Base-by-base conservation (phyloP, 2,329 filamentous ascomycete genomes). In the Tothia fuscella region DNA sequence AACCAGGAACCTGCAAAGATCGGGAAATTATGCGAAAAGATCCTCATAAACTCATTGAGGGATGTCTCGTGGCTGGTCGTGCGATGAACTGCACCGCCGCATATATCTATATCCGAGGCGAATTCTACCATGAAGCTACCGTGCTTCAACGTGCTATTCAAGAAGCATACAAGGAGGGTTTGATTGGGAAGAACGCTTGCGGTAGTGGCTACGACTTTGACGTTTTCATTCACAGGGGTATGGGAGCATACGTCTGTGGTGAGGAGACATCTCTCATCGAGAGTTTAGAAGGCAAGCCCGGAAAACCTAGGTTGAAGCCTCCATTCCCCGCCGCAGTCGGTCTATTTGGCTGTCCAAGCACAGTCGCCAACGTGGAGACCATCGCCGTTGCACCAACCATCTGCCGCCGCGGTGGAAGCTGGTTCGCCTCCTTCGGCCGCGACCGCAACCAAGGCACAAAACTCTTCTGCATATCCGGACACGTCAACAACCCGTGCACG, bases 1-100 rank as follows among this genome's bases (percentile, higher is more conserved):
- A 98, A 67, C 91, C 91, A 22, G 91, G 91, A 63, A 98, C 91
- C 41, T 98, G 91, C 80, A 98, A 98, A 71, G 91, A 98, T 65
- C 82, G 91, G 59, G 91, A 98, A 66, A 98, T 98, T 53, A 98
- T 98, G 91, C 87, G 91, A 67, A 98, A 98, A 70, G 91, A 98
- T 63, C 91, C 91, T 48, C 91, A 98, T 73, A 98, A 98, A 75
- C 82, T 98, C 50, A 72, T 98, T 58, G 91, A 98, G 69, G 91
- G 91, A 60, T 98, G 91, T 65, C 72, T 98, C 49, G 82, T 98
- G 37, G 87, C 91, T 51, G 91, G 91, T 40, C 82, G 91, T 59
- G 88, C 91, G 59, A 98, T 98, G 91, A 98, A 98, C 69, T 91
- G 88, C 58, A 91, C 85, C 36, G 91, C 91, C 46, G 91, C 91